Evolutionary conservation across 768 basidiomycete species (phyloP), one percentile per base, ranked within the genome.

Genomic region (Leccinum barrowsii): DNA sequence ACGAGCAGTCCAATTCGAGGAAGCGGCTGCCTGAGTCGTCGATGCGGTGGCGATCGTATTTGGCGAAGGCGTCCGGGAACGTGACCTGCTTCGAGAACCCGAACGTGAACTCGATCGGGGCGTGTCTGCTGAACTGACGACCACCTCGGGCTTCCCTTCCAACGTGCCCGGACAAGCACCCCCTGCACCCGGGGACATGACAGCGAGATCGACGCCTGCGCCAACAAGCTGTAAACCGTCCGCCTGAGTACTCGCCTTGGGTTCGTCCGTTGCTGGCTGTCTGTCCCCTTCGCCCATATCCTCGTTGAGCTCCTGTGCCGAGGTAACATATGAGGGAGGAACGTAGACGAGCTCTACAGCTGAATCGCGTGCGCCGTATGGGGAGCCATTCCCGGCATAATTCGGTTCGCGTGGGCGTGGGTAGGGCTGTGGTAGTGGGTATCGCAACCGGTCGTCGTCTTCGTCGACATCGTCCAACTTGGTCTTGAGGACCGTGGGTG

Each of bases 401-500:
- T 57, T 60, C 5, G 50, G 15, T 44, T 57, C 58, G 24, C 59
- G 40, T 8, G 40, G 4, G 32, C 52, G 55, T 7, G 61, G 12
- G 35, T 60, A 59, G 21, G 60, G 32, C 22, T 64, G 64, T 17
- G 62, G 32, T 24, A 61, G 44, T 2, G 65, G 35, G 28, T 56
- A 60, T n/a, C 63, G 42, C 6, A 59, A 6, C 3, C 42, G 42
- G 10, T 70, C 74, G 21, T 75, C 74, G 50, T 81, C 80, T 53
- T 70, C 74, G 26, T 75, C 74, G 48, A 82, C 81, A 53, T 83
- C 81, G 6, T 78, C 80, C 1, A 80, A 77, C 10, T 78, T 82
- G 17, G 91, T 91, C 77, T 98, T 99, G 63, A 98, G 80, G 49
- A 91, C 82, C 5, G 97, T 95, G 5, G 88, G 88, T 0, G 87